A percentile compares a stretch with the other conserved stretches of the same genome.
phyloP scores from a whole-genome alignment of 2,329 filamentous ascomycete genomes.

The Trichoderma sp. region DNA sequence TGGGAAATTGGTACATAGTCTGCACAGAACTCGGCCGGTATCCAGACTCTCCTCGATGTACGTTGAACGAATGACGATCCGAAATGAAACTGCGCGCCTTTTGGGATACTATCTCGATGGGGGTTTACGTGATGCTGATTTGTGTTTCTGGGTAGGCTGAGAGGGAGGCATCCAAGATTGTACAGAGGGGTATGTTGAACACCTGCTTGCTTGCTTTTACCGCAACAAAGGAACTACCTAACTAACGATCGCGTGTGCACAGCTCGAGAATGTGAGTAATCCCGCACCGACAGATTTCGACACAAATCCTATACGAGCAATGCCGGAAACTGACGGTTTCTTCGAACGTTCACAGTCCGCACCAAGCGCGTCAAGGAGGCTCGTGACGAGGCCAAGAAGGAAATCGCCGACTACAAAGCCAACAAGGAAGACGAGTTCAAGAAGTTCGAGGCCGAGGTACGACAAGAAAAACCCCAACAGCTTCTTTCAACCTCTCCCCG shows the following conservation, averaged over 20 bases:
- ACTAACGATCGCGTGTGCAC: constrained; percentile 20
- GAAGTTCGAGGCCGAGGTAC: constrained; percentile 78
- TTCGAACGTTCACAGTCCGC: constrained; percentile 52
- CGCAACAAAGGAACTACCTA: not conserved
- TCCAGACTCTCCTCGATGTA: constrained; percentile 98
- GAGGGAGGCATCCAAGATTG: constrained; percentile 98
- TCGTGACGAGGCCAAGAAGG: constrained; percentile 93
- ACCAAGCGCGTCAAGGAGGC: constrained; percentile 98
- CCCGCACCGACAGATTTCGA: not conserved
- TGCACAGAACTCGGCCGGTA: constrained; percentile 97
- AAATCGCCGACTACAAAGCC: constrained; percentile 89
- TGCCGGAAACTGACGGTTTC: not conserved
- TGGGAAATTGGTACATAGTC: constrained; percentile 59
- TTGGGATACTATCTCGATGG: not conserved
- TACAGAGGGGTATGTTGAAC: constrained; percentile 78
- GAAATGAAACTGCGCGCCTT: not conserved
- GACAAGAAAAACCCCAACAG: not conserved
- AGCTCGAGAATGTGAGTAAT: constrained; percentile 83
- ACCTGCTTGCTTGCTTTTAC: not conserved
- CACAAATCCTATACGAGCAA: not conserved
- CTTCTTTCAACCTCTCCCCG: not conserved
- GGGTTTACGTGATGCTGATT: constrained; percentile 7
- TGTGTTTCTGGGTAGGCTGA: constrained; percentile 68
- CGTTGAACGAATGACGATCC: constrained; percentile 34
- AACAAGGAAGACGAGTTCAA: constrained; percentile 94